Base-by-base conservation (phyloP, 2,329 filamentous ascomycete species). In the Raffaelea arxii region DNA sequence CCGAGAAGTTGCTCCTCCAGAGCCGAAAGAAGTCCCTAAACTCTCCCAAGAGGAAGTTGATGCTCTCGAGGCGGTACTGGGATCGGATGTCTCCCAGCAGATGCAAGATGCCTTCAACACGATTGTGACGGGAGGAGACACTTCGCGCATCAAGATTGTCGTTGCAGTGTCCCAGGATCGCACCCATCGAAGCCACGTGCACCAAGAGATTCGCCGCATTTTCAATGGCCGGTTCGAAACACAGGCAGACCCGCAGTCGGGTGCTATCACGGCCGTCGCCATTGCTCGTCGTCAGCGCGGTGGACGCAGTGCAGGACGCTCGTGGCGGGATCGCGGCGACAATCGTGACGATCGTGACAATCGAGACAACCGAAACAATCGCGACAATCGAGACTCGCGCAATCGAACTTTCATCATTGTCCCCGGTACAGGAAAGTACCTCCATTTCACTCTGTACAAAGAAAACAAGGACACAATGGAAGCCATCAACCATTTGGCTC, bases 381-480 rank as follows among this genome's bases (percentile, higher is more conserved):
- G 36, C 22, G 51, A 52, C 23, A n/a, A n/a, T n/a, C n/a, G n/a
- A n/a, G n/a, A n/a, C n/a, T n/a, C n/a, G n/a, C n/a, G n/a, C n/a
- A n/a, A n/a, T n/a, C n/a, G n/a, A n/a, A n/a, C n/a, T n/a, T n/a
- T n/a, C n/a, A n/a, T n/a, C n/a, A n/a, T n/a, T n/a, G n/a, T n/a
- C n/a, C n/a, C n/a, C n/a, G n/a, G n/a, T n/a, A n/a, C n/a, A n/a
- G 18, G 47, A 19, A 55, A 89, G 42, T 92, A 87, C 62, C 69
- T 95, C 14, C 89, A 95, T 62, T 94, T 95, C 62, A 91, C 86
- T 1, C 72, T 96, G 44, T 94, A 91, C 76, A 96, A 96, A 67
- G 90, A 95, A 67, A 96, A 96, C 67, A 90, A 91, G 60, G 90
- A 96, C 60, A 96, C 90, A 1, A 94, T 95, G 86, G 90, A 96